Base-by-base conservation (phyloP, 1,139 yeast genomes). In the Candida tropicalis region DNA sequence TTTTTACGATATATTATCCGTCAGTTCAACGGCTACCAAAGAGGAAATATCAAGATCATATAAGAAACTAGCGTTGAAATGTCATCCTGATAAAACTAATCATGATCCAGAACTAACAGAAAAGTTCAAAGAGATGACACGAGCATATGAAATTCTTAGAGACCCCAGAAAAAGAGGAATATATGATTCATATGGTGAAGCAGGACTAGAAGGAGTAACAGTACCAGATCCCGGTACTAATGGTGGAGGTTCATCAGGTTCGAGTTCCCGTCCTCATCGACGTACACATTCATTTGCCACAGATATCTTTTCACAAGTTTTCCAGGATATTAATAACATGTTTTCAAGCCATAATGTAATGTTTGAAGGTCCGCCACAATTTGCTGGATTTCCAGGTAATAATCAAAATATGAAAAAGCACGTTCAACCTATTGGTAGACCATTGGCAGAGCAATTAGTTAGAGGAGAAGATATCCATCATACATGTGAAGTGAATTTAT, bases 51-150 rank as follows among this genome's bases (percentile, higher is more conserved):
- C 75, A 15, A 60, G 60, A 35, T 61, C 76, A 4, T 73, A 71
- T 49, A 68, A 69, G 47, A 64, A 60, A 48, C 60, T 64, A 44
- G 78, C 78, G 3, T 57, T 73, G 24, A 68, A 58, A 45, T 73
- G 70, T 47, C 79, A 73, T 48, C 79, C 79, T 1, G 79, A 73
- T 51, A 73, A 73, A 51, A 73, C 76, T 12, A 73, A 72, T 50
- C 77, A 69, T 47, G 65, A 73, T 48, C 73, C 75, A 1, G 65
- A 60, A 40, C 54, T 70, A 31, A 73, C 78, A 1, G 78, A 73
- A 51, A 62, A 60, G 51, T 73, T 73, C 54, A 73, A 73, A 53
- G 73, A 63, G 42, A 62, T 70, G 45, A 71, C 75, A 1, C 54
- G 67, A 39, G 77, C 78, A 1, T 73, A 73, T 50, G 77, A 72